phyloP scores from a whole-genome alignment of 2,329 filamentous ascomycete species.

The Alternaria sp. region DNA sequence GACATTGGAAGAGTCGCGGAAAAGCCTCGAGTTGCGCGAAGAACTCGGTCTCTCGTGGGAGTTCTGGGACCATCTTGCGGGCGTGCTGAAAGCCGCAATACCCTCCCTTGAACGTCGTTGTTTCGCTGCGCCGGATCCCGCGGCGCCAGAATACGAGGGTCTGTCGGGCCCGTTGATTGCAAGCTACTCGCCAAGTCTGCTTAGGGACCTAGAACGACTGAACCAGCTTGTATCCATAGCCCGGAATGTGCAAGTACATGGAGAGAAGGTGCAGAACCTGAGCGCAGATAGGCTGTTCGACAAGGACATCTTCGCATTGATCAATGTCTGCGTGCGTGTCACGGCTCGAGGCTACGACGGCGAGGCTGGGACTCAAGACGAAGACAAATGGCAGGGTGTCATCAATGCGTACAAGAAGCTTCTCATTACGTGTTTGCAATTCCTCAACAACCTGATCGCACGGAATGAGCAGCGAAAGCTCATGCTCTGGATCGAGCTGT shows the following conservation, averaged over 20 bases:
- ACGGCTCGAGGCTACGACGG: constrained; percentile 71
- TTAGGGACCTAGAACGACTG: constrained; percentile 69
- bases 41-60: constrained; percentile 64
- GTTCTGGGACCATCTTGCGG: constrained; percentile 68
- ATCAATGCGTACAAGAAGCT: constrained; percentile 72
- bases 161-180: constrained; percentile 69
- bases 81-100: constrained; percentile 66
- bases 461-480: constrained; percentile 71
- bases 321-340: constrained; percentile 70
- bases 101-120: constrained; percentile 69
- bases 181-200: constrained; percentile 64
- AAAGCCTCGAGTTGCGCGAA: constrained; percentile 64
- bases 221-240: constrained; percentile 70
- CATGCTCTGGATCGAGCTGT: constrained; percentile 71
- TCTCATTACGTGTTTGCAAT: constrained; percentile 71
- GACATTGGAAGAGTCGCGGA: constrained; percentile 66
- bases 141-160: constrained; percentile 64
- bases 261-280: constrained; percentile 69
- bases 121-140: constrained; percentile 67
- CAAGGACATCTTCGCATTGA: constrained; percentile 67
- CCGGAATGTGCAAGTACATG: constrained; percentile 68
- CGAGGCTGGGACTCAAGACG: constrained; percentile 67
- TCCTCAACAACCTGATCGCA: constrained; percentile 71
- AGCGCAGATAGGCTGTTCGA: constrained; percentile 68
- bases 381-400: constrained; percentile 71